A percentile compares a stretch with the other conserved stretches of the same genome.
phyloP scores from a whole-genome alignment of 140 eudicot genomes.

The Artemisia princeps region DNA sequence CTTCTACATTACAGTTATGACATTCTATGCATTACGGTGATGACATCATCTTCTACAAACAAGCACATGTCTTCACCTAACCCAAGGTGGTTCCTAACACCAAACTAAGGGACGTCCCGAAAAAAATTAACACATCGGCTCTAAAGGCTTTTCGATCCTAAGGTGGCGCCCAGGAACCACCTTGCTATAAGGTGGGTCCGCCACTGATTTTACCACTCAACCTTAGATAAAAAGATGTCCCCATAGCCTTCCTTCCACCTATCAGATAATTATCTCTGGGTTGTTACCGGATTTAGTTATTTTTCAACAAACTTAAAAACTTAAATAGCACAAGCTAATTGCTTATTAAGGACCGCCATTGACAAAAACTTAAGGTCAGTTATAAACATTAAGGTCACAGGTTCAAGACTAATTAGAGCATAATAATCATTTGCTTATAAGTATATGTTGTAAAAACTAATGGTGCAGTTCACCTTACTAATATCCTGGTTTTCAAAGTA shows the following conservation, averaged over 20 bases:
- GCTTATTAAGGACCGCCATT: not conserved
- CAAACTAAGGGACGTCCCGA: too few relatives aligned
- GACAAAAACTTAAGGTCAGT: not conserved
- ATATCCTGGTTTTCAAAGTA: slow-evolving; percentile 68
- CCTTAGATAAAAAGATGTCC: too few relatives aligned
- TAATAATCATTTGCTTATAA: not conserved
- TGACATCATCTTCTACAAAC: too few relatives aligned
- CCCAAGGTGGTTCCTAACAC: too few relatives aligned
- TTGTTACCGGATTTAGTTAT: not conserved
- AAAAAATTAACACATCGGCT: too few relatives aligned
- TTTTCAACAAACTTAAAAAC: not conserved
- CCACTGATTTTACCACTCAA: not conserved
- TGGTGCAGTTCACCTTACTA: slow-evolving; percentile 39
- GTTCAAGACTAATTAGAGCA: slow-evolving; percentile 12
- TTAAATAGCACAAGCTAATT: not conserved
- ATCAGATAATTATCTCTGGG: not conserved
- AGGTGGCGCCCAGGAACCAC: too few relatives aligned
- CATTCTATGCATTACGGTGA: too few relatives aligned
- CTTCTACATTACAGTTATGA: too few relatives aligned
- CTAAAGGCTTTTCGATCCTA: too few relatives aligned
- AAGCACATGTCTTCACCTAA: too few relatives aligned
- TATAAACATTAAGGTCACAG: slow-evolving; percentile 10
- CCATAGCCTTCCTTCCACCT: too few relatives aligned
- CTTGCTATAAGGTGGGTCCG: too few relatives aligned
- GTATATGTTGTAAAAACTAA: not conserved